Evolutionary conservation across 2,329 filamentous ascomycete species (phyloP), one percentile per base, ranked within the genome.

Genomic region (Sporothrix protearum): DNA sequence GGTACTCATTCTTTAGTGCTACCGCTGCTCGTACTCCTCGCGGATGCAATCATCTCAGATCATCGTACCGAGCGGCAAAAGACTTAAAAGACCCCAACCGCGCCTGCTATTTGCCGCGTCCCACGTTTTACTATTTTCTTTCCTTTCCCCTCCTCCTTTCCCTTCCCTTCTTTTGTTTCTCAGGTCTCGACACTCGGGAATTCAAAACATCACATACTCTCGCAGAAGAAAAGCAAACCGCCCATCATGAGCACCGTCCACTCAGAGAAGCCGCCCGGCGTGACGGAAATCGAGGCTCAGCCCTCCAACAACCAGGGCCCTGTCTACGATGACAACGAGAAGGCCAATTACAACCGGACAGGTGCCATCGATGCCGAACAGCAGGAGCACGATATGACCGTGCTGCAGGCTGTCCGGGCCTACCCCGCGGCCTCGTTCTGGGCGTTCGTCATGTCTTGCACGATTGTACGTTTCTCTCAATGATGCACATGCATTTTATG

Each of bases 281-380:
- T 59, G 55, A 28, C 64, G 28, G 71, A 71, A 57, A 36, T 71
- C 66, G 71, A 71, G 71, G 71, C 66, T 12, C 71, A 68, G 33
- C 45, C 36, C 14, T 57, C 69, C 49, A 30, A 22, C 33, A 70
- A 55, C 36, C 12, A 22, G 14, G 68, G 51, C 36, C 67, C 51
- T n/a, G 53, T 51, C 68, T 71, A 70, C 70, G 68, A 75, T 19
- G 30, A 64, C 69, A 79, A 81, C 73, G 80, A 82, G 73, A 82
- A 85, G 70, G 79, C 79, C 16, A 80, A 82, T 71, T 83, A 82
- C 82, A 85, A 84, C 67, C 63, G 49, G 80, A 79, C 81, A 6
- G 85, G 81, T 75, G 87, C 87, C 74, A 85, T 88, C 75, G 84
- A 87, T 73, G 88, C 86, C 14, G 88, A 90, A 80, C 84, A 78